Evolutionary conservation across 306 rosid species (phyloP).

Genomic region (Medicago ruthenica): DNA sequence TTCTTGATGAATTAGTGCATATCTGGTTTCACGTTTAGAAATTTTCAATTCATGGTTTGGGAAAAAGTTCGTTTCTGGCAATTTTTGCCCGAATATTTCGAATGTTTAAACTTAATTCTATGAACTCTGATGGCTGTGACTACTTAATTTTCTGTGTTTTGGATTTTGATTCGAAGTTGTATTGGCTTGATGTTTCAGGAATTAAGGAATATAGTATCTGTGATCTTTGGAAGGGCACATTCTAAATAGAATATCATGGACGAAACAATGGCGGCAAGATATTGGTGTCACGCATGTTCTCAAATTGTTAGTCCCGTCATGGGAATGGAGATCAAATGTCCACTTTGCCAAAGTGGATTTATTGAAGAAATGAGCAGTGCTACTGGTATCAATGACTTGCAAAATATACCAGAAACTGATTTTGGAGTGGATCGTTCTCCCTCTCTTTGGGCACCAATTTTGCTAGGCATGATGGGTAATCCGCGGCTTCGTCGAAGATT

Average conservation of each 20-base stretch:
- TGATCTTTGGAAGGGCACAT: slow-evolving; percentile 23
- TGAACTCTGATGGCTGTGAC: not conserved
- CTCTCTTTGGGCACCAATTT: slow-evolving; percentile 81
- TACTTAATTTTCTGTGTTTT: not conserved
- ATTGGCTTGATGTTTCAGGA: slow-evolving; percentile 39
- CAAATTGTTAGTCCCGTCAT: slow-evolving; percentile 64
- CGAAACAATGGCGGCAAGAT: slow-evolving; percentile 59
- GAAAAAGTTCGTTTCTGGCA: not conserved
- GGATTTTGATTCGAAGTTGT: slow-evolving; percentile 24
- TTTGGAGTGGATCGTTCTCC: slow-evolving; percentile 64
- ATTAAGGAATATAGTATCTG: not conserved
- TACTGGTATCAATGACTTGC: slow-evolving; percentile 31
- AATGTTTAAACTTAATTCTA: not conserved
- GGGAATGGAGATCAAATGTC: slow-evolving; percentile 70
- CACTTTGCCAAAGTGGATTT: slow-evolving; percentile 68
- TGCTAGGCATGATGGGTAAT: slow-evolving; percentile 78
- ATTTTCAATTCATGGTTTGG: not conserved
- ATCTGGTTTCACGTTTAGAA: not conserved
- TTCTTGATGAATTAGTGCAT: slow-evolving; percentile 9
- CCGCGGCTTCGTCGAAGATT: slow-evolving; percentile 59
- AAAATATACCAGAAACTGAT: slow-evolving; percentile 45
- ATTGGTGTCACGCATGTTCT: slow-evolving; percentile 74
- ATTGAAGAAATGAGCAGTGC: slow-evolving; percentile 59
- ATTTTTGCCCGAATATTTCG: not conserved
- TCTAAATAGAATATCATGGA: slow-evolving; percentile 50